These are phyloP conservation scores for Neofusicoccum laricinum DNA, from an alignment of 2,329 filamentous ascomycete species.

Conservation along the genomic window DNA sequence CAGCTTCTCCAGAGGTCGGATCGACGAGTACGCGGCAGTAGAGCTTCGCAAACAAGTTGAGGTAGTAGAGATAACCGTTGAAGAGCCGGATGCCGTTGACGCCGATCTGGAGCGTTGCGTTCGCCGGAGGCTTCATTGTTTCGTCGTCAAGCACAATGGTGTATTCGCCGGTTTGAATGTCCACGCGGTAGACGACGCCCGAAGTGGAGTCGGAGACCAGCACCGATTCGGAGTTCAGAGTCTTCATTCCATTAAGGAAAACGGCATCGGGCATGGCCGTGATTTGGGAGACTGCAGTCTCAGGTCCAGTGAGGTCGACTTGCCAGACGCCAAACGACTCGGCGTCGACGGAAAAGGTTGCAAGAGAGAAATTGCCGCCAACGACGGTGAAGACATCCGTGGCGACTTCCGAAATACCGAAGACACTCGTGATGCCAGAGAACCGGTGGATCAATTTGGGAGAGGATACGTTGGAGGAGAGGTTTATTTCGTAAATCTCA, in stretches of 20 bases:
- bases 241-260: conserved; percentile 26
- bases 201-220: conserved; percentile 25
- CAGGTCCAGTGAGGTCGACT: conserved; percentile 22
- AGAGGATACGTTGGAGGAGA: conserved; percentile 18
- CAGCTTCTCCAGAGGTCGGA: conserved; percentile 8
- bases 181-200: conserved; percentile 22
- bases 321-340: conserved; percentile 7
- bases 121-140: conserved; percentile 19
- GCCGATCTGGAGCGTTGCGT: conserved; percentile 17
- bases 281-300: conserved; percentile 22
- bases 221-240: conserved; percentile 21
- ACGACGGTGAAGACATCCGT: conserved; percentile 34
- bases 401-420: conserved; percentile 37
- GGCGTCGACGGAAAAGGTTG: conserved; percentile 20
- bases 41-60: conserved; percentile 19
- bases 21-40: conserved; percentile 23
- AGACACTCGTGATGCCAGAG: conserved; percentile 21
- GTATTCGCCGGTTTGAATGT: conserved; percentile 19
- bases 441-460: conserved; percentile 31
- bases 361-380: conserved; percentile 11
- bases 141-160: conserved; percentile 20
- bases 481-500: conserved; percentile 35
- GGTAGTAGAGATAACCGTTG: conserved; percentile 22
- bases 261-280: conserved; percentile 19
- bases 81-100: conserved; percentile 26